Percentiles rank a stretch among this genome's conserved stretches.
phyloP scores from a whole-genome alignment of 352 stramenopile species.

The Globisporangium sylvaticum region DNA sequence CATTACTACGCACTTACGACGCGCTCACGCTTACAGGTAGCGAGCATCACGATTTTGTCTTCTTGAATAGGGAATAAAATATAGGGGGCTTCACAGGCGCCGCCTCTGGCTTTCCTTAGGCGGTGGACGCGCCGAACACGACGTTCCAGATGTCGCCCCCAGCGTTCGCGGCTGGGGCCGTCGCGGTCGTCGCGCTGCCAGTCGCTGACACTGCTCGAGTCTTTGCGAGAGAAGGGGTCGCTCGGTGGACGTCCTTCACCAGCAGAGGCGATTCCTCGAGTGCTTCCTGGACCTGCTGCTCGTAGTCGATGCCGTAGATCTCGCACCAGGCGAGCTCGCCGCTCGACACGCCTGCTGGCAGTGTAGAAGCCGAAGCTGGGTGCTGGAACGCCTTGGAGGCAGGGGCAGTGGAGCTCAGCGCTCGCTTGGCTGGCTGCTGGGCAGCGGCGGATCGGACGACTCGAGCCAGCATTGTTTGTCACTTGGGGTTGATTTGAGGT shows the following conservation, averaged over 20 bases:
- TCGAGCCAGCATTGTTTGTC: not conserved
- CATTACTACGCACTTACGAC: not conserved
- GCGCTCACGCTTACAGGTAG: not conserved
- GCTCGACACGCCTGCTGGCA: conserved; percentile 22
- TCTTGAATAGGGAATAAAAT: not conserved
- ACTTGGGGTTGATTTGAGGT: not conserved
- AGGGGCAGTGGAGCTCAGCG: not conserved
- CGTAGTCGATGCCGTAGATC: conserved; percentile 75
- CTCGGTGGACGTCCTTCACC: conserved; percentile 23
- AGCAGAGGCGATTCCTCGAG: conserved; percentile 48
- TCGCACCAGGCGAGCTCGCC: conserved; percentile 71
- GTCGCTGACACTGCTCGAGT: conserved; percentile 11
- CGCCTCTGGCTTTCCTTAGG: not conserved
- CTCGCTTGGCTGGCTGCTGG: not conserved
- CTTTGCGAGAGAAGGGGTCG: not conserved
- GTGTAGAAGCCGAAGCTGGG: not conserved
- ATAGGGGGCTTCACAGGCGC: not conserved
- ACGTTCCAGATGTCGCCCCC: conserved; percentile 53
- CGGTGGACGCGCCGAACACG: conserved; percentile 27
- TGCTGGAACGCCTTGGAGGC: not conserved
- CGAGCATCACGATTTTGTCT: not conserved
- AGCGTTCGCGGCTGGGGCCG: not conserved
- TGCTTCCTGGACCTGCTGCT: conserved; percentile 57
- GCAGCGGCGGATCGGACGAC: not conserved
- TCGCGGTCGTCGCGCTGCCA: not conserved